Evolutionary conservation across 192 early-diverging fungal genomes (phyloP).

Genomic region (Phycomyces nitens): DNA sequence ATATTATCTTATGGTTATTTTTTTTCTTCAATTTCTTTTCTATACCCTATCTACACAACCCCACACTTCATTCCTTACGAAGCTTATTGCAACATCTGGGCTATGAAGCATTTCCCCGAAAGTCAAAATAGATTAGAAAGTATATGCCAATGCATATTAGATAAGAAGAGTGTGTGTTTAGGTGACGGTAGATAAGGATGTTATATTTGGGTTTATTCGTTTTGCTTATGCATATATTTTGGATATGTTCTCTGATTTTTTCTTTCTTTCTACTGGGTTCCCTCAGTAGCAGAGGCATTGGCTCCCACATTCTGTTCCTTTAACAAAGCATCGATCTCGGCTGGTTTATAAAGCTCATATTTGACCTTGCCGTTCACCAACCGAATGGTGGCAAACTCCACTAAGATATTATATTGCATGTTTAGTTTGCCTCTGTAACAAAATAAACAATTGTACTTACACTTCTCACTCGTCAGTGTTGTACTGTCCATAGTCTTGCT

Average conservation of each 20-base stretch:
- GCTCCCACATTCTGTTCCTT: slow-evolving; percentile 63
- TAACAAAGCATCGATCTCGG: slow-evolving; percentile 80
- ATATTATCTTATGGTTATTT: neutral
- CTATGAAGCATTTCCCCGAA: no score
- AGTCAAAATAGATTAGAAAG: no score
- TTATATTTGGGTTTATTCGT: neutral
- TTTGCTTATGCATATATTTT: slow-evolving; percentile 5
- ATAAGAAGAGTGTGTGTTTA: no score
- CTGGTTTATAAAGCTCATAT: slow-evolving; percentile 66
- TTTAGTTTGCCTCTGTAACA: neutral
- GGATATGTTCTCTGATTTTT: slow-evolving; percentile 2
- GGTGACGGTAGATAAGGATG: no score
- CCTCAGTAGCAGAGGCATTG: slow-evolving; percentile 2
- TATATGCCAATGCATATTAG: no score
- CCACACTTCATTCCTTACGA: no score
- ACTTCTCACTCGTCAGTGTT: slow-evolving; percentile 86
- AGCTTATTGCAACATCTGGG: no score
- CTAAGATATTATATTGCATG: slow-evolving; percentile 42
- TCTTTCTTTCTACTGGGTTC: slow-evolving; percentile 11
- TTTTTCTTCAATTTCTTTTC: neutral
- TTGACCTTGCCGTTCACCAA: slow-evolving; percentile 55
- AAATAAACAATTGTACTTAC: slow-evolving; percentile 46
- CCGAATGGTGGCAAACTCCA: slow-evolving; percentile 89
- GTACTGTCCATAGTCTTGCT: slow-evolving; percentile 97
- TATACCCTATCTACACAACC: no score